A percentile compares a stretch with the other conserved stretches of the same genome.
Evolutionary conservation across 2,329 filamentous ascomycete species (phyloP).

Genomic region (Coniella vitis): DNA sequence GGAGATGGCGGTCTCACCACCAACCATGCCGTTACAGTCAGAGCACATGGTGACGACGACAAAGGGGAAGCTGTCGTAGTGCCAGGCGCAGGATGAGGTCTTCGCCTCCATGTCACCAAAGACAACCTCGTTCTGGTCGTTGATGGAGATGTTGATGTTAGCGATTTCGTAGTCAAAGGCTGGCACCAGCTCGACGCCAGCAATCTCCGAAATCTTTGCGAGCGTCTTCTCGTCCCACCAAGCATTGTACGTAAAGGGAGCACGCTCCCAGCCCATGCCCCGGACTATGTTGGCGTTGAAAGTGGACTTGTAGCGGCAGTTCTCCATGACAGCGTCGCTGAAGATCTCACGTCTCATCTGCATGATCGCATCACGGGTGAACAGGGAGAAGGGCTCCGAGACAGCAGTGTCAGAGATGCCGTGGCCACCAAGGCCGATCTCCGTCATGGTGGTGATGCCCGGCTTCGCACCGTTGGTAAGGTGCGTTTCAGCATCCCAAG

Average conservation of each 20-base stretch:
- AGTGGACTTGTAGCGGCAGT: no score
- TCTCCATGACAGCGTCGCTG: conserved; percentile 46
- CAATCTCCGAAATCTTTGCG: conserved; percentile 42
- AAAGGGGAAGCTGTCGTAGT: conserved; percentile 59
- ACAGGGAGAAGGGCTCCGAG: conserved; percentile 58
- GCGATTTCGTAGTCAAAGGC: conserved; percentile 49
- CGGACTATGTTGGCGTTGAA: no score
- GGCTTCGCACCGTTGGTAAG: no score
- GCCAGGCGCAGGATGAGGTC: conserved; percentile 54
- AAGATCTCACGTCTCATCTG: conserved; percentile 59
- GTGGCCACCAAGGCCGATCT: conserved; percentile 47
- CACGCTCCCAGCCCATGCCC: no score
- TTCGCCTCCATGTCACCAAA: conserved; percentile 44
- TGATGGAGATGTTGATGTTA: conserved; percentile 47
- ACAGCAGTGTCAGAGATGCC: conserved; percentile 58
- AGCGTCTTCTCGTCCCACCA: conserved; percentile 39
- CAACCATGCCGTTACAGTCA: conserved; percentile 55
- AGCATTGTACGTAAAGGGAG: conserved; percentile 54
- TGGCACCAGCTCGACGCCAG: conserved; percentile 47
- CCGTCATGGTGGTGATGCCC: no score
- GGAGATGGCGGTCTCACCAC: conserved; percentile 57
- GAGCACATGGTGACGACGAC: conserved; percentile 65
- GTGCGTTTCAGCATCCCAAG: no score
- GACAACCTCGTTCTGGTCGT: conserved; percentile 41
- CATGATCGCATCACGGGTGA: conserved; percentile 53